Conservation (phyloP, 2,329 filamentous ascomycete species). For the Plenodomus lindquistii region DNA sequence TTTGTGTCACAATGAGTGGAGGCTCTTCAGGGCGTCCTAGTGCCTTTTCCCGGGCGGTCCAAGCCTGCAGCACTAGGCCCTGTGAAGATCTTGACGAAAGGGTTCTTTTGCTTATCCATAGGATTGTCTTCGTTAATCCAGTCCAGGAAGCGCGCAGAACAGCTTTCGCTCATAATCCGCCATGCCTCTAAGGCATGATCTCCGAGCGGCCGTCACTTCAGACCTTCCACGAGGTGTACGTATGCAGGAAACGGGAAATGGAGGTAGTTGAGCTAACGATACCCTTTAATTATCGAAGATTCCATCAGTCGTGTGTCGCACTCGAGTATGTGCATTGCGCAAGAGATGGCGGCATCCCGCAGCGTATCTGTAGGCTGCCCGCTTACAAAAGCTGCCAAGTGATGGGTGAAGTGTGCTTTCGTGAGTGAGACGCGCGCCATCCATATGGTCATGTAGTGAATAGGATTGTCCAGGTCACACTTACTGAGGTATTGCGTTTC, state of each 20-base stretch:
- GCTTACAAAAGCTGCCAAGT: slow-evolving; percentile 42
- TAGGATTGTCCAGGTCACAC: slow-evolving; percentile 28
- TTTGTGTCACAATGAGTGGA: slow-evolving; percentile 9
- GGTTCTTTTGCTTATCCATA: slow-evolving; percentile 18
- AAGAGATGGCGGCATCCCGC: slow-evolving; percentile 30
- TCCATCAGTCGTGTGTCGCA: slow-evolving; percentile 52
- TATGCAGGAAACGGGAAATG: slow-evolving; percentile 57
- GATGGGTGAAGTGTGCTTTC: slow-evolving; percentile 55
- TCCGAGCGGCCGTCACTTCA: slow-evolving; percentile 44
- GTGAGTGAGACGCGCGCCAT: slow-evolving; percentile 51
- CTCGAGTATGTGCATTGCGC: slow-evolving; percentile 49
- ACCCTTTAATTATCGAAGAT: slow-evolving; percentile 49
- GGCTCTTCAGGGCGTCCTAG: slow-evolving; percentile 1
- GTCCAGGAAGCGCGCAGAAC: slow-evolving; percentile 41
- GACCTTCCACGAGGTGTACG: slow-evolving; percentile 50
- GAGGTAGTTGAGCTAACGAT: slow-evolving; percentile 48
- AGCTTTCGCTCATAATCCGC: slow-evolving; percentile 54
- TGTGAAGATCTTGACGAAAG: slow-evolving; percentile 52
- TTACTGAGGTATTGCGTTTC: slow-evolving; percentile 45
- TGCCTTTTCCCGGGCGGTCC: slow-evolving; percentile 18
- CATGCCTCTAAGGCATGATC: slow-evolving; percentile 46
- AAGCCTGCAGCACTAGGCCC: slow-evolving; percentile 61
- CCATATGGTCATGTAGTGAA: slow-evolving; percentile 55
- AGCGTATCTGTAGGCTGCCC: slow-evolving; percentile 22
- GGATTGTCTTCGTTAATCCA: slow-evolving; percentile 16